A percentile compares a stretch with the other conserved stretches of the same genome.
phyloP scores from a whole-genome alignment of 495 filamentous ascomycete genomes.

The Echria macrotheca region DNA sequence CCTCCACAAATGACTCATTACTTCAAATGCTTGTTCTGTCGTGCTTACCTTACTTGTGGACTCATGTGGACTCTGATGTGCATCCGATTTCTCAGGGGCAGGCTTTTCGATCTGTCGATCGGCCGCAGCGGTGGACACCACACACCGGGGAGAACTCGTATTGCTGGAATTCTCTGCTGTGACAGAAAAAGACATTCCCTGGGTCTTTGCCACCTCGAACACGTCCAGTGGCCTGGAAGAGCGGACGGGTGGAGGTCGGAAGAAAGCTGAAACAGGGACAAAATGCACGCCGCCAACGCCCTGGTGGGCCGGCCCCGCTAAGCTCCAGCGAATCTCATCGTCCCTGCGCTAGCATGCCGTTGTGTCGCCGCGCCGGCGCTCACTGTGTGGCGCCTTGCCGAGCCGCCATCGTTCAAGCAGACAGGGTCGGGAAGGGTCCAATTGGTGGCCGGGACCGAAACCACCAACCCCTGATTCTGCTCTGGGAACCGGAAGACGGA shows the following conservation, averaged over 20 bases:
- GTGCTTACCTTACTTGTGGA: too few relatives aligned
- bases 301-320: background rate
- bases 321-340: background rate
- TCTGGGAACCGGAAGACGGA: background rate
- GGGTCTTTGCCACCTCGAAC: background rate
- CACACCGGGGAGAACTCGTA: too few relatives aligned
- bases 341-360: slow-evolving; percentile 1
- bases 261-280: slow-evolving; percentile 3
- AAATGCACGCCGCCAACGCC: background rate
- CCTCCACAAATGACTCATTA: too few relatives aligned
- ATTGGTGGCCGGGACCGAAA: background rate
- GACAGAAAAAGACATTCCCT: too few relatives aligned
- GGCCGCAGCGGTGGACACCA: too few relatives aligned
- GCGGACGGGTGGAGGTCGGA: background rate
- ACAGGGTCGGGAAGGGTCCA: background rate
- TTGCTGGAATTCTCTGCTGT: too few relatives aligned
- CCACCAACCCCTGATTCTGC: too few relatives aligned
- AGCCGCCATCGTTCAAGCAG: background rate
- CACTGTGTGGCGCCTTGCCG: background rate
- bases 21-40: too few relatives aligned
- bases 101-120: too few relatives aligned
- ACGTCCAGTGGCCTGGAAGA: background rate
- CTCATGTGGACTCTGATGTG: too few relatives aligned
- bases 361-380: background rate
- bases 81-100: too few relatives aligned